Conservation (phyloP, 1,284 basidiomycete genomes). For the Rhodotorula sp. region DNA sequence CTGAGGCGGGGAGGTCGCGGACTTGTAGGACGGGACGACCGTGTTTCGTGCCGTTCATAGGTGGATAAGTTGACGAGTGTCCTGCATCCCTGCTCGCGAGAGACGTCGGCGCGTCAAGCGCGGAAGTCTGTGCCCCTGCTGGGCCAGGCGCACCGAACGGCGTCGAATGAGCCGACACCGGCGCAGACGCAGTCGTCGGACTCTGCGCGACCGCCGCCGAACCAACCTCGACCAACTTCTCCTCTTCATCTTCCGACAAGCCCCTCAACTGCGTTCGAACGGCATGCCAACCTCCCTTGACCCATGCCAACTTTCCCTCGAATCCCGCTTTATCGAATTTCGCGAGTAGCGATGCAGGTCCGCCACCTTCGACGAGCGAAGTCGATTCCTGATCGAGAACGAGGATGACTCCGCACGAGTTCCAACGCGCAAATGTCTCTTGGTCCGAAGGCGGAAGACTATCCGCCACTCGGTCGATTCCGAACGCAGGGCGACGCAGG, state of each 20-base stretch:
- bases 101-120: background rate
- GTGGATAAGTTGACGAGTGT: too few species aligned
- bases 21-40: slow-evolving; percentile 55
- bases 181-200: slow-evolving; percentile 54
- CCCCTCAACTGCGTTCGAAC: slow-evolving; percentile 46
- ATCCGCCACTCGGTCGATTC: slow-evolving; percentile 65
- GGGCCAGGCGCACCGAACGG: slow-evolving; percentile 14
- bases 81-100: too few species aligned
- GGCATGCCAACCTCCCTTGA: slow-evolving; percentile 74
- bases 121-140: background rate
- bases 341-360: slow-evolving; percentile 72
- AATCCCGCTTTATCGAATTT: slow-evolving; percentile 77
- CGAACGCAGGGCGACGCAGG: slow-evolving; percentile 80
- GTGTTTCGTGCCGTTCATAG: background rate
- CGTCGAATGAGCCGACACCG: slow-evolving; percentile 54
- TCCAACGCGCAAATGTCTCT: slow-evolving; percentile 37
- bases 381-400: slow-evolving; percentile 77
- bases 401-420: slow-evolving; percentile 61
- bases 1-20: slow-evolving; percentile 61
- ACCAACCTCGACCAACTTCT: slow-evolving; percentile 14
- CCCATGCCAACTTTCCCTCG: slow-evolving; percentile 64
- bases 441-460: slow-evolving; percentile 67
- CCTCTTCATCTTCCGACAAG: background rate
- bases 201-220: slow-evolving; percentile 43
- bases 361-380: slow-evolving; percentile 58